These are phyloP conservation scores for Trametes sp. DNA, from an alignment of 1,284 basidiomycete genomes.

Conservation along the genomic window DNA sequence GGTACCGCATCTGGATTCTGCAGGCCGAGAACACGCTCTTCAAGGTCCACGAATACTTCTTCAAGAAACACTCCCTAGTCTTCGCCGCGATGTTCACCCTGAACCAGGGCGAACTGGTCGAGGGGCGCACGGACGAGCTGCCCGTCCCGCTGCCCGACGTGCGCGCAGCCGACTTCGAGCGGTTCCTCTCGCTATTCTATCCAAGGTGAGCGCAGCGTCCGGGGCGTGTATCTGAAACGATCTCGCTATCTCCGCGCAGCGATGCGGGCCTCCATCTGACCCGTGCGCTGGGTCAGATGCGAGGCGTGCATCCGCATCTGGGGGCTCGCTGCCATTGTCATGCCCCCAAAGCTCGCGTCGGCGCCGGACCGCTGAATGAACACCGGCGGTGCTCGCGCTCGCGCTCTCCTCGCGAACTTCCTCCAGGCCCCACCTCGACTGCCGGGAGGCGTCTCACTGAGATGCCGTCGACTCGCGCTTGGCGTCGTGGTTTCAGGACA, in stretches of 20 bases:
- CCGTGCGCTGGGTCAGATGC: neutral
- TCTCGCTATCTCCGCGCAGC: neutral
- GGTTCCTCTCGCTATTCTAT: conserved; percentile 45
- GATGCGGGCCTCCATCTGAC: neutral
- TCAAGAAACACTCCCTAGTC: conserved; percentile 33
- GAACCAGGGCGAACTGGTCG: conserved; percentile 22
- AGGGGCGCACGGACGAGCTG: conserved; percentile 42
- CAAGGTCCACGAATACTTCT: conserved; percentile 37
- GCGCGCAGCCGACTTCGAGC: conserved; percentile 41
- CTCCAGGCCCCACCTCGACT: too few species aligned
- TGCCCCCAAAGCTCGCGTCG: too few species aligned
- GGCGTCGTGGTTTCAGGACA: too few species aligned
- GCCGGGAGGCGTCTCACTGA: neutral
- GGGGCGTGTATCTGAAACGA: conserved; percentile 16
- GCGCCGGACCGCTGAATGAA: neutral
- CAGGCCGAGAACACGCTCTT: conserved; percentile 39
- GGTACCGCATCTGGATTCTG: neutral
- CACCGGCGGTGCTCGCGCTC: neutral
- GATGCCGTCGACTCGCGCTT: neutral
- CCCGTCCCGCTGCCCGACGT: conserved; percentile 43
- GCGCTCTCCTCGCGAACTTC: too few species aligned
- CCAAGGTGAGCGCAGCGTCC: conserved; percentile 41
- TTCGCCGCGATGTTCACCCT: conserved; percentile 37
- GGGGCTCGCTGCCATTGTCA: too few species aligned
- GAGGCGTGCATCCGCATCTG: neutral